Evolutionary conservation across 169 alveolate genomes (phyloP), one percentile per base, ranked within the genome.

Genomic region (Cryptosporidium baileyi): DNA sequence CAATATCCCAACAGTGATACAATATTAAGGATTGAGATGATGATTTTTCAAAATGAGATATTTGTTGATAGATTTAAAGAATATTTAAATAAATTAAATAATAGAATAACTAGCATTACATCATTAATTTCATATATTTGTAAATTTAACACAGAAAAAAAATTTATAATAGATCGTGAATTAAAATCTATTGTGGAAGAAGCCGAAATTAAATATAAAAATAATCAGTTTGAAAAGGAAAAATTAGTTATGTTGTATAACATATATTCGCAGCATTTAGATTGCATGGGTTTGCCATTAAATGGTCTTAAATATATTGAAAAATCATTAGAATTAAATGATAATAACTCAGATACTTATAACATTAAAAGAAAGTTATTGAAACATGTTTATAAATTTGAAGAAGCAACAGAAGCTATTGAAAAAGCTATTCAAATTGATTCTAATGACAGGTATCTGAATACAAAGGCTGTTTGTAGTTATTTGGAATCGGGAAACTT

Each of bases 351-450:
- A 19, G 92, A 89, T 24, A 43, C 61, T 5, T 81, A 79, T 74
- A 34, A 54, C 38, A 81, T 80, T 22, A 81, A 89, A 30, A 85
- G 90, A 17, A 51, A 67, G 49, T 67, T 89, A 11, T 89, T 40
- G 59, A 89, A 89, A 30, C 92, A 89, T 57, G 74, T 85, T 5
- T 85, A 88, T n/a, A 89, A 62, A 57, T 52, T 80, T 74, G 63
- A 49, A 19, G 59, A 40, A 1, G 90, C 92, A 3, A 24, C 57
- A 24, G 89, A 82, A 9, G 28, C 41, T 38, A 80, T 61, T 24
- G 89, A 89, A 36, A 45, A 63, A 44, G 92, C 90, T 11, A 44
- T 88, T 19, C 32, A 15, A 15, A 30, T 80, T 34, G 81, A 61
- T n/a, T 38, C 7, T 15, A 54, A 54, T 17, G 59, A 67, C 61